Conservation (phyloP, 345 rosid genomes). For the Populus tremula region DNA sequence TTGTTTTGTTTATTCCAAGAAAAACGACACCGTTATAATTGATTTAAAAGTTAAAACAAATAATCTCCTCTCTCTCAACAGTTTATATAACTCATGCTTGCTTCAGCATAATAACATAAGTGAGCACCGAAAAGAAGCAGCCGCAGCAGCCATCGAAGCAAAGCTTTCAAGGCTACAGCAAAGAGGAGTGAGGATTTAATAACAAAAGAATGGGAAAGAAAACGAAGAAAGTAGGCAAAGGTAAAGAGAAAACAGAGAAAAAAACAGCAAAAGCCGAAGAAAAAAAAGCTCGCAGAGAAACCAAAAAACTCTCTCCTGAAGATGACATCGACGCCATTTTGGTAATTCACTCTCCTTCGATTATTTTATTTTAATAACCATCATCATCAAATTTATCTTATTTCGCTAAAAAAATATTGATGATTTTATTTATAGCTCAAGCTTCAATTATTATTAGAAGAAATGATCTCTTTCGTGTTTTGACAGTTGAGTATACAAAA, state of each 20-base stretch:
- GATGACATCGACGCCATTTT: slow-evolving; percentile 94
- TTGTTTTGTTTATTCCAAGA: too few species aligned
- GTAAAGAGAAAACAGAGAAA: slow-evolving; percentile 84
- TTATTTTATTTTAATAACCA: neutral
- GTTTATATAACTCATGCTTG: too few species aligned
- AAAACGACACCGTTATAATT: too few species aligned
- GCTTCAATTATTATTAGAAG: neutral
- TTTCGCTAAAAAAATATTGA: neutral
- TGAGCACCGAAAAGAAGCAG: neutral
- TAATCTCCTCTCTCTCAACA: too few species aligned
- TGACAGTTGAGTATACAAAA: slow-evolving; percentile 71
- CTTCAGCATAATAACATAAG: too few species aligned
- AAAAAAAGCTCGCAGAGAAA: slow-evolving; percentile 78
- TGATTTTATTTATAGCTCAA: too few species aligned
- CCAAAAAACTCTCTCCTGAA: slow-evolving; percentile 83
- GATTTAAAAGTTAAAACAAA: too few species aligned
- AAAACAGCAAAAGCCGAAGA: slow-evolving; percentile 87
- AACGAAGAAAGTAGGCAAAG: slow-evolving; percentile 84
- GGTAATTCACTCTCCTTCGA: slow-evolving; percentile 30
- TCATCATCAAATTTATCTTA: neutral
- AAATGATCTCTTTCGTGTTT: neutral
- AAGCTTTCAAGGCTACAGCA: neutral
- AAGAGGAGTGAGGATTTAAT: neutral
- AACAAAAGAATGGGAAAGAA: slow-evolving; percentile 73
- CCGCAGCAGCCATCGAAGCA: neutral